Base-by-base conservation (phyloP, 768 basidiomycete genomes). In the Suillus hirtellus region DNA sequence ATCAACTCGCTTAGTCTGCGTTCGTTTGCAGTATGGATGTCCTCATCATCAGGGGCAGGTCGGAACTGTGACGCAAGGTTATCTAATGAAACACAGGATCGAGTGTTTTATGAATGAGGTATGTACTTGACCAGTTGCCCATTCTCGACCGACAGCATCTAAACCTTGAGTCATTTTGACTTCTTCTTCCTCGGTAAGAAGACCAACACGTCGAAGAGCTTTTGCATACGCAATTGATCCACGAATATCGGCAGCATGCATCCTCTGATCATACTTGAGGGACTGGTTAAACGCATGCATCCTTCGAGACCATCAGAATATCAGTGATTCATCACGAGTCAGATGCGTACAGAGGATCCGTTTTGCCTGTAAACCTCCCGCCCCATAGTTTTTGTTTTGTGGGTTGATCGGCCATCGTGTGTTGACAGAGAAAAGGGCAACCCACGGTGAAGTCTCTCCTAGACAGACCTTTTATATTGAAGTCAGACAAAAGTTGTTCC, bases 241-340 rank as follows among this genome's bases (percentile, higher is more conserved):
- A 61, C 82, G 84, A 67, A 99, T 91, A 70, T 99, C 97, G 31
- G 87, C 95, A 11, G 86, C 84, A 73, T 95, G 86, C 95, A 99
- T 98, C 47, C 93, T 85, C 74, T 92, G 87, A 75, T 99, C 96
- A 76, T 98, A 99, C 66, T 85, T 88, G 68, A 99, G 82, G 31
- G 95, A 98, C 75, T 98, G 94, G 75, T 98, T 99, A 81, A 96
- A 99, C 37, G 88, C 91, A 76, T 97, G 94, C 96, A 99, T 99
- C 52, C 95, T 96, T 43, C 3, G 34, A 50, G n/a, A 24, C 12
- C 15, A 42, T 65, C 38, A 65, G 64, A 17, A 37, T 42, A 34
- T n/a, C 53, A 58, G 31, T 11, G 37, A 35, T n/a, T 24, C n/a
- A 60, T 31, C 7, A 10, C 0, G 31, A 71, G 40, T 60, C 56